Conservation (phyloP, 345 rosid genomes). For the Acer campestre region DNA sequence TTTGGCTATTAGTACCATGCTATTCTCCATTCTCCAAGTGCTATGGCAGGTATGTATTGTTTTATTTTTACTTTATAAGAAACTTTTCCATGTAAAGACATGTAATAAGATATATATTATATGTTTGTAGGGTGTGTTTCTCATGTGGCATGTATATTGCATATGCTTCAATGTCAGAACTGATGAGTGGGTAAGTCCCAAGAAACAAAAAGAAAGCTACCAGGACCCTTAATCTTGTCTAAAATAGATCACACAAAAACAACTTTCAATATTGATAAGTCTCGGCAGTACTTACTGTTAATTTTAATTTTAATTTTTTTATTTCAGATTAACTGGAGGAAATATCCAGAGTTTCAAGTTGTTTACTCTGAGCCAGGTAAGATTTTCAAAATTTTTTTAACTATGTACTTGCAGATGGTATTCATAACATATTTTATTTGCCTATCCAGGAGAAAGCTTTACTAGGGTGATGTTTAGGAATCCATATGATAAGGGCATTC, state of each 20-base stretch:
- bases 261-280: background rate
- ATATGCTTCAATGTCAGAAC: slow-evolving; percentile 62
- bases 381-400: background rate
- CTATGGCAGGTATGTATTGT: slow-evolving; percentile 58
- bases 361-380: slow-evolving; percentile 45
- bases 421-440: background rate
- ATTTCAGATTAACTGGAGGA: slow-evolving; percentile 62
- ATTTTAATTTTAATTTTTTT: background rate
- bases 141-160: slow-evolving; percentile 65
- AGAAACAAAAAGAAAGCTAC: background rate
- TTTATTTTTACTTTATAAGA: background rate
- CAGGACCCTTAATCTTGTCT: background rate
- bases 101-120: slow-evolving; percentile 15
- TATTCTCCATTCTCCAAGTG: slow-evolving; percentile 56
- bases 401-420: background rate
- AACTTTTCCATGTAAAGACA: background rate
- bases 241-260: background rate
- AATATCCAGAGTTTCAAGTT: slow-evolving; percentile 59
- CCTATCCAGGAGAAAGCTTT: slow-evolving; percentile 35
- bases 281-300: background rate
- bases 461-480: slow-evolving; percentile 34
- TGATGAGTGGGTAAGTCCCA: slow-evolving; percentile 71
- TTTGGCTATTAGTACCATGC: slow-evolving; percentile 46
- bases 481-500: slow-evolving; percentile 56
- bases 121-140: slow-evolving; percentile 45